Base-by-base conservation (phyloP, 306 rosid genomes). In the Myrica gale region DNA sequence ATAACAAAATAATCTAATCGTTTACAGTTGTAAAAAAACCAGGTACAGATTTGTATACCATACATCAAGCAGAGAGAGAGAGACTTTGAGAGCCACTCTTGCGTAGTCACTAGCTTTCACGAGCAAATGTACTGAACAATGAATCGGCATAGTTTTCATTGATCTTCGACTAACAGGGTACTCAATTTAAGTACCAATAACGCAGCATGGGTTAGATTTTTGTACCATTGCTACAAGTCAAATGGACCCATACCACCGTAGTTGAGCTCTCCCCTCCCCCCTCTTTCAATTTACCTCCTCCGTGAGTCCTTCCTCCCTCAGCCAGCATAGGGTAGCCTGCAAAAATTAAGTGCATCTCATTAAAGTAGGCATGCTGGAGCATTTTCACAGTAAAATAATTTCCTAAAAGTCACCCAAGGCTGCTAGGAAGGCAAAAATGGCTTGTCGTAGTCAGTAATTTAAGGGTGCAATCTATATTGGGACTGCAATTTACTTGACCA, bases 271-370 rank as follows among this genome's bases (percentile, higher is more conserved):
- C 42, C 42, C 17, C 12, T 41, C 48, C 32, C 52, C 48, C 39
- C 19, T 44, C 4, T 5, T 9, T 26, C 42, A 21, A 32, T 47
- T 20, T 26, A 50, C 4, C 17, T 52, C 51, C 54, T 17, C 23
- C 12, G 17, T 1, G 3, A 0, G 21, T 46, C 45, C 73, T 51
- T 60, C 52, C 69, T 48, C 61, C 39, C 9, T 88, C 84, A 88
- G n/a, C 96, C 91, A 1, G 74, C 9, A 67, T 85, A 90, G 2
- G 96, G 89, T 52, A 90, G 78, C 86, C 96, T 90, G 88, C 86
- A 79, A 72, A 12, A 23, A 23, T 21, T 23, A 23, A 52, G 68
- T 15, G 46, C 12, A 76, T 62, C 16, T 12, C 7, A 43, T 44
- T 1, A 12, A n/a, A 42, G 19, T n/a, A 32, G 20, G 43, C n/a